Conservation (phyloP, 441 rosid genomes). For the Jatropha multifida region DNA sequence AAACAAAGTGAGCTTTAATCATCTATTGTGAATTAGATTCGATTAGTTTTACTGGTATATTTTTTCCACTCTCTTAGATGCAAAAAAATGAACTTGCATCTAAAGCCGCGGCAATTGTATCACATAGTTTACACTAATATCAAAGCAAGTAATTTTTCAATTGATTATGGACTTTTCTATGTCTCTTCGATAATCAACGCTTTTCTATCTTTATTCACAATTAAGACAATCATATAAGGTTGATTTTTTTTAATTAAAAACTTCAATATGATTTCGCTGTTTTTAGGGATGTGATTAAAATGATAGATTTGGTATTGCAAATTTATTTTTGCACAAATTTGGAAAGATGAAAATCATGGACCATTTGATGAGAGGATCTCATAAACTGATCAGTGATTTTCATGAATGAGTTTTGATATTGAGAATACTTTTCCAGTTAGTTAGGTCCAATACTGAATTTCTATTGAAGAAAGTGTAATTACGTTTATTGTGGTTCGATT, state of each 20-base stretch:
- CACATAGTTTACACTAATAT: slow-evolving; percentile 89
- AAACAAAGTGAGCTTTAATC: too few species aligned
- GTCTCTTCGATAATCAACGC: too few species aligned
- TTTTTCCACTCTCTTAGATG: too few species aligned
- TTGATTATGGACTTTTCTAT: neutral
- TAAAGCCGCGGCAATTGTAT: slow-evolving; percentile 82
- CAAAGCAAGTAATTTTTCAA: slow-evolving; percentile 57
- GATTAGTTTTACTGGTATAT: too few species aligned
- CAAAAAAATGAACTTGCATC: neutral
- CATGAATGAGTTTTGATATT: neutral
- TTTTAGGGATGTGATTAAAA: neutral
- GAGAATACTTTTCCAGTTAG: neutral
- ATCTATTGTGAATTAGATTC: too few species aligned
- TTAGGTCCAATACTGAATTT: neutral
- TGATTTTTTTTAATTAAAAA: neutral
- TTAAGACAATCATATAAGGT: neutral
- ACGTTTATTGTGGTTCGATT: neutral
- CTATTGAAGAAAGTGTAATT: neutral
- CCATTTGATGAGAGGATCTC: neutral
- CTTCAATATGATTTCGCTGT: neutral
- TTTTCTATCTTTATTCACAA: too few species aligned
- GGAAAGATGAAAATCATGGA: neutral
- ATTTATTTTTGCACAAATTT: neutral
- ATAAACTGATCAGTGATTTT: neutral
- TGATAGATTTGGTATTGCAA: neutral